A percentile compares a stretch with the other conserved stretches of the same genome.
These are phyloP conservation scores for Diplodia mutila DNA, from an alignment of 2,329 filamentous ascomycete species.

Conservation along the genomic window DNA sequence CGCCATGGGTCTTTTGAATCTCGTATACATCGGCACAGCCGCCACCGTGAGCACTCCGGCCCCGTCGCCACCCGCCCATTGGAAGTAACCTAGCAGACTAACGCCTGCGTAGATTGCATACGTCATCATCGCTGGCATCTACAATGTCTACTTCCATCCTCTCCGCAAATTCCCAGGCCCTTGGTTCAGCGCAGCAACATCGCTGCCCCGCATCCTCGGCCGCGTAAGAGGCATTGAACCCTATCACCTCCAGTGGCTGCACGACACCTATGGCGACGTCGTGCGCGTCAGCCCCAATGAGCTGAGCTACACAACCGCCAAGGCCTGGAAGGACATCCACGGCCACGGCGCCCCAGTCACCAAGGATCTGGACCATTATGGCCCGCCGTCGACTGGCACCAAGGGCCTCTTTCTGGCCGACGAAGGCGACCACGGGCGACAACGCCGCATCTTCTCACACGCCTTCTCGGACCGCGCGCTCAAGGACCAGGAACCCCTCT, in stretches of 20 bases:
- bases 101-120: neutral
- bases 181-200: conserved; percentile 12
- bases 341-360: conserved; percentile 39
- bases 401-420: conserved; percentile 43
- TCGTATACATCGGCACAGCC: conserved; percentile 1
- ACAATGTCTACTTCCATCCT: conserved; percentile 25
- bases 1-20: conserved; percentile 17
- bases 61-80: neutral
- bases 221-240: conserved; percentile 19
- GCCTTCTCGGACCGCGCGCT: conserved; percentile 47
- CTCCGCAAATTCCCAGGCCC: conserved; percentile 25
- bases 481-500: conserved; percentile 44
- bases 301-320: conserved; percentile 10
- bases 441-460: conserved; percentile 45
- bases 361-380: conserved; percentile 38
- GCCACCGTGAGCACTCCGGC: neutral
- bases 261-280: conserved; percentile 48
- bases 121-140: conserved; percentile 14
- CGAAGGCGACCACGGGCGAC: conserved; percentile 46
- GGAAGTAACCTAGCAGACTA: too few relatives aligned
- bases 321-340: conserved; percentile 41
- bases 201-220: conserved; percentile 11
- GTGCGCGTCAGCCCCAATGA: conserved; percentile 49
- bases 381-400: conserved; percentile 38
- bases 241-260: conserved; percentile 38